Percentiles rank a stretch among this genome's conserved stretches.
These are phyloP conservation scores for Diospyros lotus DNA, from an alignment of 148 eudicot genomes.

Conservation along the genomic window DNA sequence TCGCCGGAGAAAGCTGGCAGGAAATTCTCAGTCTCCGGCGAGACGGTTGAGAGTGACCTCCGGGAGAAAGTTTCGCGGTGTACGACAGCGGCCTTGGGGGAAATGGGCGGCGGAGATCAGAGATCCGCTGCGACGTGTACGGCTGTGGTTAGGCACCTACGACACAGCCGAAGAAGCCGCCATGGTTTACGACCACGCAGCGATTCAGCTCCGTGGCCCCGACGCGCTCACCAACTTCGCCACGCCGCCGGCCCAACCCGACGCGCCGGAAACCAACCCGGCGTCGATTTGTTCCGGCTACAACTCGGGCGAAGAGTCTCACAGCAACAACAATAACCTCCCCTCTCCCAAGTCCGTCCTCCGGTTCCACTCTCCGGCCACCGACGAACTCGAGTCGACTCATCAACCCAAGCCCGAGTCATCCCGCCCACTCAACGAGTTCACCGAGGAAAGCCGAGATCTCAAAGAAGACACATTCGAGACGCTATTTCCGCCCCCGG, in stretches of 20 bases:
- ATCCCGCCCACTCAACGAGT: conserved; percentile 6
- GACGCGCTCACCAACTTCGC: conserved; percentile 70
- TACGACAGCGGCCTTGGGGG: conserved; percentile 74
- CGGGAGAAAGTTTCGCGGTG: conserved; percentile 61
- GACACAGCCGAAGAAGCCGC: conserved; percentile 88
- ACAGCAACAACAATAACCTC: conserved; percentile 10
- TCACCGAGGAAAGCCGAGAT: not conserved
- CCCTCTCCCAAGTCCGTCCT: conserved; percentile 66
- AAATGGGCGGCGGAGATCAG: conserved; percentile 91
- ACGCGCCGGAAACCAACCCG: conserved; percentile 9
- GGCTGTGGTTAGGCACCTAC: conserved; percentile 76
- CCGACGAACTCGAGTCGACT: conserved; percentile 25
- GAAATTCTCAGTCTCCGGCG: not conserved
- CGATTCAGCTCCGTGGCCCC: conserved; percentile 64
- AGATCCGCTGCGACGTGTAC: conserved; percentile 56
- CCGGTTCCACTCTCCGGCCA: conserved; percentile 24
- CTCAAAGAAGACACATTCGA: conserved; percentile 19
- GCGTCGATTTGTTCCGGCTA: conserved; percentile 20
- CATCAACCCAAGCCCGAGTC: conserved; percentile 20
- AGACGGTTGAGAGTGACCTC: conserved; percentile 4
- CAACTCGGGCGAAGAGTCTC: conserved; percentile 46
- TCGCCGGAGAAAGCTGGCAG: conserved; percentile 16
- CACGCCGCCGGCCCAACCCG: conserved; percentile 14
- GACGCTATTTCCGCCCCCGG: conserved; percentile 23
- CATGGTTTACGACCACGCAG: conserved; percentile 69